phyloP scores from a whole-genome alignment of 768 basidiomycete species.

The Mycena belliarum region DNA sequence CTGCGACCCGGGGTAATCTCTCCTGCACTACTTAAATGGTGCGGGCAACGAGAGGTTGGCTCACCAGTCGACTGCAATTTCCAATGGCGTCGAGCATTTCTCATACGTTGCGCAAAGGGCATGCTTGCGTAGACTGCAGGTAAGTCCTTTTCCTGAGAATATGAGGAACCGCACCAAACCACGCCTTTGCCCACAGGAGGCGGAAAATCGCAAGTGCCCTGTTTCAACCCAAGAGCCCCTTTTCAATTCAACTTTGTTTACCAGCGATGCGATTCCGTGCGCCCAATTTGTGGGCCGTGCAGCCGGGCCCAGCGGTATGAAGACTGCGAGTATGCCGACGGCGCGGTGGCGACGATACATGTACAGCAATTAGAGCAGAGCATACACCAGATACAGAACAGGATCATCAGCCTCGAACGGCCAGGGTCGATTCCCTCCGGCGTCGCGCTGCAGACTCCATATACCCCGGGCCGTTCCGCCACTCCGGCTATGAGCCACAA shows the following conservation, averaged over 20 bases:
- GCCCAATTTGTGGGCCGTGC: slow-evolving; percentile 45
- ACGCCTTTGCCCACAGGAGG: not conserved
- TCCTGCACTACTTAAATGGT: too few relatives aligned
- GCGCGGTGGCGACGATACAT: slow-evolving; percentile 30
- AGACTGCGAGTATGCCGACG: slow-evolving; percentile 50
- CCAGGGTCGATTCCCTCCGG: not conserved
- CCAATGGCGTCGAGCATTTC: not conserved
- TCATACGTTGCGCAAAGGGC: not conserved
- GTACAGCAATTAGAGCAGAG: slow-evolving; percentile 42
- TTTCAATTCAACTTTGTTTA: not conserved
- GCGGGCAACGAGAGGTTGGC: too few relatives aligned
- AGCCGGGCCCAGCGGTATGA: slow-evolving; percentile 35
- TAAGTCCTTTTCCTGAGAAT: not conserved
- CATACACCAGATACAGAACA: slow-evolving; percentile 33
- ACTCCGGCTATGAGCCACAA: too few relatives aligned
- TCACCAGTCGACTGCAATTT: too few relatives aligned
- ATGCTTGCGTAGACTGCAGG: not conserved
- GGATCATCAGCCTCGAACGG: slow-evolving; percentile 34
- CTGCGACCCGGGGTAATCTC: too few relatives aligned
- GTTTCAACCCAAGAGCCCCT: not conserved
- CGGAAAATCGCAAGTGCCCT: not conserved
- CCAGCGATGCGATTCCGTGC: slow-evolving; percentile 44
- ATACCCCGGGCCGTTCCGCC: too few relatives aligned
- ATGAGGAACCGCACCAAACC: too few relatives aligned
- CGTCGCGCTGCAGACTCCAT: not conserved